Conservation (phyloP, 805 yeast species). For the Candida peoriensis region DNA sequence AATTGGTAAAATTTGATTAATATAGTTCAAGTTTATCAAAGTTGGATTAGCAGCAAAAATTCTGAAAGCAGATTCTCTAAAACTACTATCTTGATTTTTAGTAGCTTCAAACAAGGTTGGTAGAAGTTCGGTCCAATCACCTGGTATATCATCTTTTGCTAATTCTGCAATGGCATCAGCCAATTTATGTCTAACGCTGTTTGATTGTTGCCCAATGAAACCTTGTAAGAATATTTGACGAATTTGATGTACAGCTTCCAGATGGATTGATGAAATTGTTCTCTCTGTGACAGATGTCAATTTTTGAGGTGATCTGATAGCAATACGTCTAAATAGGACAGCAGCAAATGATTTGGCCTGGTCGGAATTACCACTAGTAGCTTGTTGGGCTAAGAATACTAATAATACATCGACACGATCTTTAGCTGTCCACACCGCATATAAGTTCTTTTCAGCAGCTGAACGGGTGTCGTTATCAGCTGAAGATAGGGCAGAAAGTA, state of each 20-base stretch:
- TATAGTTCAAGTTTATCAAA: slow-evolving; percentile 55
- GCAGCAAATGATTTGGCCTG: slow-evolving; percentile 71
- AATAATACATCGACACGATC: slow-evolving; percentile 67
- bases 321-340: slow-evolving; percentile 83
- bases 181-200: slow-evolving; percentile 80
- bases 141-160: slow-evolving; percentile 60
- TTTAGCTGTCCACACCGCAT: slow-evolving; percentile 67
- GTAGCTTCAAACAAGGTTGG: slow-evolving; percentile 71
- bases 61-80: slow-evolving; percentile 88
- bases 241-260: slow-evolving; percentile 54
- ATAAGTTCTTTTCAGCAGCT: slow-evolving; percentile 69
- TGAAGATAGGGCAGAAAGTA: slow-evolving; percentile 68
- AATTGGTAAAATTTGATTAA: slow-evolving; percentile 55
- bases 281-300: slow-evolving; percentile 65
- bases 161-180: slow-evolving; percentile 94
- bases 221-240: slow-evolving; percentile 68
- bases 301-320: slow-evolving; percentile 71
- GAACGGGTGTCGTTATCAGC: slow-evolving; percentile 73
- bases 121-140: slow-evolving; percentile 73
- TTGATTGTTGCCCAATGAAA: slow-evolving; percentile 61
- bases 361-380: slow-evolving; percentile 57
- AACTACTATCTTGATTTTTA: slow-evolving; percentile 48
- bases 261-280: slow-evolving; percentile 66
- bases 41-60: slow-evolving; percentile 83
- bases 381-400: slow-evolving; percentile 75